Base-by-base conservation (phyloP, 345 rosid genomes). In the Pugionium cornutum region DNA sequence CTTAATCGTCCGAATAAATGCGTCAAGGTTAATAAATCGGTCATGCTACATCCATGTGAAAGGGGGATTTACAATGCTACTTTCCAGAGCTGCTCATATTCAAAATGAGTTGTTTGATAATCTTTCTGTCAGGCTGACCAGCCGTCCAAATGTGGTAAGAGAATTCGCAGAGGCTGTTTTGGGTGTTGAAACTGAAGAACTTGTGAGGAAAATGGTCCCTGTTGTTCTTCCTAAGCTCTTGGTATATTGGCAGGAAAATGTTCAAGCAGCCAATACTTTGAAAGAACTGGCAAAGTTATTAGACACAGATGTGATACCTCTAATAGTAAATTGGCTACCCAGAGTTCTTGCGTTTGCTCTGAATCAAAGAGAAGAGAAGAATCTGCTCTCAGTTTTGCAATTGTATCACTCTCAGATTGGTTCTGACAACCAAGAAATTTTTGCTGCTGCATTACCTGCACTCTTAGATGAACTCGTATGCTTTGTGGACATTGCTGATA, bases 301-400 rank as follows among this genome's bases (percentile, higher is more conserved):
- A 69, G 79, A 86, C 72, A 83, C 77, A 61, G 92, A 86, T 35
- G 67, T 83, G 83, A 84, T 81, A 63, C 87, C 90, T 43, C 80
- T 92, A 57, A 77, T 89, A 43, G 92, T 92, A 64, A 78, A 85
- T 75, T 92, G 90, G 96, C 78, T 89, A 10, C 98, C 98, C 4
- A 88, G 86, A 78, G 97, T 92, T 30, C 98, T 89, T 70, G 89
- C 97, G 26, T 88, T 82, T 85, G 91, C 96, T 70, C 95, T 89
- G 51, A 86, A 83, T 79, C 87, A 70, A 72, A 59, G 80, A 68
- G 86, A 90, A 65, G 85, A 81, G 67, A 82, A 66, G 59, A 82
- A 76, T 55, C 78, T 92, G 74, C 79, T 75, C 66, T 83, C 84
- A 73, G 88, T 88, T 47, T 79, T 92, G 80, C 86, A 86, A 69